These are phyloP conservation scores for Cercis canadensis DNA, from an alignment of 306 rosid genomes.

Conservation along the genomic window DNA sequence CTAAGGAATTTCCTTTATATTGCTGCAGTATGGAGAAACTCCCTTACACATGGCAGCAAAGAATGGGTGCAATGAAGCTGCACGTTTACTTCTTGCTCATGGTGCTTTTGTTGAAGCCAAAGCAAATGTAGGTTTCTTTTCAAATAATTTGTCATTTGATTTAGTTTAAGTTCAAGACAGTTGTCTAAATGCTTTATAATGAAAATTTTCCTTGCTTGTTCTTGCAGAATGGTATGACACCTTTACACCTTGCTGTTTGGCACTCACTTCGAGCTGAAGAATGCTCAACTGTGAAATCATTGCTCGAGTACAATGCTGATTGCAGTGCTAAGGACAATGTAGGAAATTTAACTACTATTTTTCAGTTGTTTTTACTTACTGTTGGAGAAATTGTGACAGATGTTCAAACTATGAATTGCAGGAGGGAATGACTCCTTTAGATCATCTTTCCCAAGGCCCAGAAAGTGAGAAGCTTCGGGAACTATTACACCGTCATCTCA, in stretches of 20 bases:
- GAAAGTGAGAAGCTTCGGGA: slow-evolving; percentile 72
- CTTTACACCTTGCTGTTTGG: slow-evolving; percentile 98
- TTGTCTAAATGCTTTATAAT: slow-evolving; percentile 28
- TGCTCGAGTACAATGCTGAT: slow-evolving; percentile 67
- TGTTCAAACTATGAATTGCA: slow-evolving; percentile 43
- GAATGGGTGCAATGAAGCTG: slow-evolving; percentile 72
- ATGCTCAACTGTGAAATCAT: slow-evolving; percentile 64
- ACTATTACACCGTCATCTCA: slow-evolving; percentile 65
- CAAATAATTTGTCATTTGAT: slow-evolving; percentile 31
- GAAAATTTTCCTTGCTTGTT: slow-evolving; percentile 35
- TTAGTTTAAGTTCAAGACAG: slow-evolving; percentile 29
- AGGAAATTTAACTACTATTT: slow-evolving; percentile 18
- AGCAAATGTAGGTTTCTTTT: slow-evolving; percentile 71
- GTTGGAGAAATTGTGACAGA: slow-evolving; percentile 6
- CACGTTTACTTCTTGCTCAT: slow-evolving; percentile 59
- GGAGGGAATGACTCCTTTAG: slow-evolving; percentile 66
- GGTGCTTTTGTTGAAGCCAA: slow-evolving; percentile 82
- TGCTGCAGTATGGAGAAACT: slow-evolving; percentile 73
- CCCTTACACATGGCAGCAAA: slow-evolving; percentile 84
- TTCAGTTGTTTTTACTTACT: neutral
- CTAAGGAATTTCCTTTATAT: neutral
- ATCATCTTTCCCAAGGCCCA: slow-evolving; percentile 72
- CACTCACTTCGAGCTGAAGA: slow-evolving; percentile 80
- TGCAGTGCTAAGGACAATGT: slow-evolving; percentile 72
- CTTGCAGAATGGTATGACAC: slow-evolving; percentile 97